Evolutionary conservation across 495 filamentous ascomycete species (phyloP).

Genomic region (Hyaloscypha bicolor): DNA sequence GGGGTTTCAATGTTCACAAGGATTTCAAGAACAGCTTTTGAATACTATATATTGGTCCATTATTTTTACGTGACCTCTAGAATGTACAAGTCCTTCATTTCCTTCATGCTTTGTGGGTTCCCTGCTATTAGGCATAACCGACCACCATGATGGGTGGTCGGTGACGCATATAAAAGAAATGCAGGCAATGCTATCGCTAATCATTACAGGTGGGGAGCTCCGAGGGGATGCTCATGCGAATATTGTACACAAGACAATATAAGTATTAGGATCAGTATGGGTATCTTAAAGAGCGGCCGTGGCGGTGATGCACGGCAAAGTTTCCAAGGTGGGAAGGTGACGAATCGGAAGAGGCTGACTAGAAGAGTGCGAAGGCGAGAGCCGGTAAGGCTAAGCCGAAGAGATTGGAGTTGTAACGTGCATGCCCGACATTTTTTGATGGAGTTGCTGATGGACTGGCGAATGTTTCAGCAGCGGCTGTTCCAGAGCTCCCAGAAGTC

Average conservation of each 20-base stretch:
- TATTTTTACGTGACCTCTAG: slow-evolving; percentile 9
- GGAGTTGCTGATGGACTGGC: neutral
- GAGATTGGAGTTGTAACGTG: slow-evolving; percentile 6
- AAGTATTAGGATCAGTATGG: neutral
- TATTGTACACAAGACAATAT: neutral
- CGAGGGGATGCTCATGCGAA: neutral
- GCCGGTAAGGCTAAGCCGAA: neutral
- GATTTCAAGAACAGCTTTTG: neutral
- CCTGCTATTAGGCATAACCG: neutral
- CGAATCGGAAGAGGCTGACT: neutral
- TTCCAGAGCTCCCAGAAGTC: slow-evolving; percentile 6
- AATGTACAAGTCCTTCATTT: slow-evolving; percentile 12
- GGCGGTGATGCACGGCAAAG: neutral
- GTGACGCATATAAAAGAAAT: neutral
- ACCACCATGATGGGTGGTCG: neutral
- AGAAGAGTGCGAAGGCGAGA: neutral
- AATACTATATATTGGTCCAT: slow-evolving; percentile 9
- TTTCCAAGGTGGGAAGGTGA: neutral
- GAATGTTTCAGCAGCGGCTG: slow-evolving; percentile 11
- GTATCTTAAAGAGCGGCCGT: slow-evolving; percentile 9
- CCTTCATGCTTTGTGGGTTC: neutral
- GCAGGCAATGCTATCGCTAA: slow-evolving; percentile 12
- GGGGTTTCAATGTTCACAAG: neutral
- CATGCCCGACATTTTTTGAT: neutral
- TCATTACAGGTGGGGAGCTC: slow-evolving; percentile 9